Base-by-base conservation (phyloP, 2,329 filamentous ascomycete genomes). In the Blumeria graminis region DNA sequence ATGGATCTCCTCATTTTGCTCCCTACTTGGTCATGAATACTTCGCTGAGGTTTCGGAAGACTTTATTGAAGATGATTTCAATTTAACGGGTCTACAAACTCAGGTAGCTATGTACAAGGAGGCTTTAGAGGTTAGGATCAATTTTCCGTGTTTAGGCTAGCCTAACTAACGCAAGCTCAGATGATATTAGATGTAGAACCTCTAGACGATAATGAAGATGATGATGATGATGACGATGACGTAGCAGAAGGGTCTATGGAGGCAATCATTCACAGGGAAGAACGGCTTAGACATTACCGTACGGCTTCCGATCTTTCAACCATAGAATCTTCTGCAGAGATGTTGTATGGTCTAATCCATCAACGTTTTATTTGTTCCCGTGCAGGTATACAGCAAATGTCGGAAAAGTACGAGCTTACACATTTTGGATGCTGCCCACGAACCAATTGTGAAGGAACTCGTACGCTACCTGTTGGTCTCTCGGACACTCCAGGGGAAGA, bases 1-100 rank as follows among this genome's bases (percentile, higher is more conserved):
- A 57, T 98, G 92, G 92, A 96, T 98, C 72, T 84, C 87, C 61
- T 93, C 89, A 58, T 98, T 95, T 70, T 98, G 92, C 74, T 88
- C 86, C 41, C 75, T 96, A 50, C 78, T 96, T 59, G 92, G 92
- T 60, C 92, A 98, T 69, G 92, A 98, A 70, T 98, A 96, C 72
- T 98, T 98, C 70, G 92, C 92, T 60, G 92, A 98, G 73, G 90
- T 98, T 55, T 92, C 87, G 50, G 92, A 98, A 71, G 92, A 98
- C 66, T 98, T 98, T 65, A 96, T 98, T 67, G 92, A 98, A 70
- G 92, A 98, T 80, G 92, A 98, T 70, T 98, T 98, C 76, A 98
- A 98, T 70, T 75, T 98, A 61, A 98, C 92, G 0, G 92, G 92
- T 54, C 75, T 98, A 65, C 88, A 94, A 70, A 85, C 82, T 58